These are phyloP conservation scores for Entomortierella beljakovae DNA, from an alignment of 192 early-diverging fungal genomes.

Conservation along the genomic window DNA sequence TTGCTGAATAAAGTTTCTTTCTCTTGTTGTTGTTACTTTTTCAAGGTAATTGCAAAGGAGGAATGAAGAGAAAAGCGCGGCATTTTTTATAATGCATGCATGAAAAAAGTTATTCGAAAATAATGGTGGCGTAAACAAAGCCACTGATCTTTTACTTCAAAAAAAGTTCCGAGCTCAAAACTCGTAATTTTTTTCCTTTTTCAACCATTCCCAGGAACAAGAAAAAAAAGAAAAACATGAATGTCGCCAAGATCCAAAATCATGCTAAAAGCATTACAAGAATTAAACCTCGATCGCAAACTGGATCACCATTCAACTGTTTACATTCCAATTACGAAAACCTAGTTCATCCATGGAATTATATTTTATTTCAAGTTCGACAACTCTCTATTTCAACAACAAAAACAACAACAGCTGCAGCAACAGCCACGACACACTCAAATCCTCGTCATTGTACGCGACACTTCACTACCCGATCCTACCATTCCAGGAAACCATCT, in stretches of 20 bases:
- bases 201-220: too few species aligned
- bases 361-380: neutral
- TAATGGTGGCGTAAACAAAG: too few species aligned
- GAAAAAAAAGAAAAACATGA: slow-evolving; percentile 11
- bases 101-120: too few species aligned
- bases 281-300: neutral
- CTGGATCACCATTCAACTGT: neutral
- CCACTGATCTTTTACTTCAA: neutral
- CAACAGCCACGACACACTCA: neutral
- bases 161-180: too few species aligned
- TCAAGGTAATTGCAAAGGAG: neutral
- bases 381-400: neutral
- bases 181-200: neutral
- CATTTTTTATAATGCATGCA: too few species aligned
- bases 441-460: too few species aligned
- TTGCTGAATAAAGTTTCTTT: neutral
- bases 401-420: neutral
- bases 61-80: neutral
- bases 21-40: neutral
- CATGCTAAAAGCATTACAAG: neutral
- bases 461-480: too few species aligned
- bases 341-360: slow-evolving; percentile 1
- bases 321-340: neutral
- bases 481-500: neutral
- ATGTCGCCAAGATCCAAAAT: slow-evolving; percentile 18